Percentiles rank a stretch among this genome's conserved stretches.
phyloP scores from a whole-genome alignment of 176 grass and related monocot genomes.

The Thalia dealbata region DNA sequence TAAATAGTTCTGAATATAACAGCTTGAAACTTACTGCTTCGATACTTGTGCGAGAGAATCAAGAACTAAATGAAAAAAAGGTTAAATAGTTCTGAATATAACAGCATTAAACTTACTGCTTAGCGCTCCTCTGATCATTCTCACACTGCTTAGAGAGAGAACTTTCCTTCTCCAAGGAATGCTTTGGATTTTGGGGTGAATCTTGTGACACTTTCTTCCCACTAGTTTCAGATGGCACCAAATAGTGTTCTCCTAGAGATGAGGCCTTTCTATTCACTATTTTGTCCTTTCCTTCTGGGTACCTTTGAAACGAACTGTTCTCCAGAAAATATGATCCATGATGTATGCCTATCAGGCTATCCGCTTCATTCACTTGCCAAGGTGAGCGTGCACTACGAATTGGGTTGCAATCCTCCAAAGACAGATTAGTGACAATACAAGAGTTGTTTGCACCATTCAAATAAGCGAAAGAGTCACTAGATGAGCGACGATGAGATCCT shows the following conservation, averaged over 20 bases:
- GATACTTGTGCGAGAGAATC: neutral
- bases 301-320: slow-evolving; percentile 29
- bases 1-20: too few species aligned
- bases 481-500: slow-evolving; percentile 67
- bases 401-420: slow-evolving; percentile 34
- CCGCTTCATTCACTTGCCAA: slow-evolving; percentile 30
- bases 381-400: slow-evolving; percentile 23
- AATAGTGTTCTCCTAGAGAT: slow-evolving; percentile 31
- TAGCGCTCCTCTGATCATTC: slow-evolving; percentile 57
- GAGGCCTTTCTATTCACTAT: slow-evolving; percentile 22
- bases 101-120: slow-evolving; percentile 65
- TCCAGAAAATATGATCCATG: slow-evolving; percentile 29
- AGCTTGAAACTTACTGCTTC: too few species aligned
- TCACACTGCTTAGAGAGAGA: slow-evolving; percentile 44
- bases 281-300: slow-evolving; percentile 40
- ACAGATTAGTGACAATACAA: slow-evolving; percentile 10
- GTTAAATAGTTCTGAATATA: neutral
- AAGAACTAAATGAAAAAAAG: neutral
- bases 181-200: slow-evolving; percentile 25
- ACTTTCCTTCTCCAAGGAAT: slow-evolving; percentile 47
- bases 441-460: slow-evolving; percentile 35
- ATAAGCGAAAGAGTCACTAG: slow-evolving; percentile 74
- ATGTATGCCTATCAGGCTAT: slow-evolving; percentile 11
- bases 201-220: slow-evolving; percentile 42
- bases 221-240: slow-evolving; percentile 21